Evolutionary conservation across 345 rosid genomes (phyloP).

Genomic region (Triadica sebifera): DNA sequence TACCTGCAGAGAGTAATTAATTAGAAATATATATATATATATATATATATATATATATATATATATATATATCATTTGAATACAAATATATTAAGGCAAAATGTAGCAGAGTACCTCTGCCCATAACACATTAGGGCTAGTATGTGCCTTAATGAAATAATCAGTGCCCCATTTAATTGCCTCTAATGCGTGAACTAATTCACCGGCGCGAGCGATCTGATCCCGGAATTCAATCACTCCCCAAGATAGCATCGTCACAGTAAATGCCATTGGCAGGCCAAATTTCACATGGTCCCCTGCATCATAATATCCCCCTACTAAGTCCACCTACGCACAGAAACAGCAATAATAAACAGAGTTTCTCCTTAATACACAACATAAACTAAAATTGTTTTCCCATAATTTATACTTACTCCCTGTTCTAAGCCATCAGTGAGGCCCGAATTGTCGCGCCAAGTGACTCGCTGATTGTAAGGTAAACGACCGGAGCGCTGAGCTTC

Average conservation of each 20-base stretch:
- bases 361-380: background rate
- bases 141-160: slow-evolving; percentile 36
- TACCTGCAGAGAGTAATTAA: slow-evolving; percentile 3
- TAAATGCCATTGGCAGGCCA: slow-evolving; percentile 33
- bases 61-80: background rate
- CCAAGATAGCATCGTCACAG: slow-evolving; percentile 35
- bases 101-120: slow-evolving; percentile 21
- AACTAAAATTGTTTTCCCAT: background rate
- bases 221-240: slow-evolving; percentile 25
- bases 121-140: slow-evolving; percentile 31
- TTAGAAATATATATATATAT: too few relatives aligned
- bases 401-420: slow-evolving; percentile 24
- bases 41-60: too few relatives aligned
- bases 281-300: slow-evolving; percentile 38
- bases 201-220: slow-evolving; percentile 29
- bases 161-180: slow-evolving; percentile 38
- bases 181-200: slow-evolving; percentile 25
- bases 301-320: slow-evolving; percentile 37
- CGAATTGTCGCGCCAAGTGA: slow-evolving; percentile 37
- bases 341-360: background rate
- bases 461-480: slow-evolving; percentile 29
- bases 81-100: background rate
- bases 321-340: slow-evolving; percentile 21
- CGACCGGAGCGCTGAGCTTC: slow-evolving; percentile 40
- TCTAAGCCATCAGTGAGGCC: slow-evolving; percentile 35